Evolutionary conservation across 805 yeast genomes (phyloP), one percentile per base, ranked within the genome.

Genomic region (Suhomyces pyralidae): DNA sequence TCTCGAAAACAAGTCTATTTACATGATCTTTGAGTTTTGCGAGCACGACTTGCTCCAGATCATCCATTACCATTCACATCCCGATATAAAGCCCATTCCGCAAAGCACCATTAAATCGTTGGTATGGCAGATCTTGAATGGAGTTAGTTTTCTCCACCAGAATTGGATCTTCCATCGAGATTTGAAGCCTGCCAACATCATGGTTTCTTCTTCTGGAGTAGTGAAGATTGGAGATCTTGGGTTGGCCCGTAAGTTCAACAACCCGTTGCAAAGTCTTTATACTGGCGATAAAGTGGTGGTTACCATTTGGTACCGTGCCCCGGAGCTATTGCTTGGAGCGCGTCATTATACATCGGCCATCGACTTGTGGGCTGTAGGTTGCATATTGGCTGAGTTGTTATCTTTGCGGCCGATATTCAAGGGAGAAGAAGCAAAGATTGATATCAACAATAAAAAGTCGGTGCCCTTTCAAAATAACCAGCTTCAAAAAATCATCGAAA

Each of bases 371-470:
- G 96, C 98, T 0, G 90, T 89, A 4, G 98, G 98, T 0, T 92
- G 97, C 67, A 92, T 92, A 3, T 74, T 93, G 59, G 98, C 97
- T 0, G 99, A 94, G 65, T 72, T 94, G 49, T 74, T 94, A 12
- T 89, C 96, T 1, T 70, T 94, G 30, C 74, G 97, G 60, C 99
- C 99, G 0, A 85, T 94, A 8, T 94, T 94, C 73, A 94, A 94
- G 67, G 99, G 99, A 50, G 99, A 94, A 69, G 99, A 94, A 65
- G 94, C 96, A 12, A 93, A 93, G 61, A 88, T 93, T 81, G 98
- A 92, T 66, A 65, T 73, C 46, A 72, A 68, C 55, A 88, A 88
- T 59, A 93, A 91, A 64, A 92, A 93, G 64, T 86, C 84, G 51
- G 92, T 93, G 4, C 97, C 98, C 2, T 94, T 94, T 69, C 99